Conservation (phyloP, 2,329 filamentous ascomycete species). For the Fusarium sp. region DNA sequence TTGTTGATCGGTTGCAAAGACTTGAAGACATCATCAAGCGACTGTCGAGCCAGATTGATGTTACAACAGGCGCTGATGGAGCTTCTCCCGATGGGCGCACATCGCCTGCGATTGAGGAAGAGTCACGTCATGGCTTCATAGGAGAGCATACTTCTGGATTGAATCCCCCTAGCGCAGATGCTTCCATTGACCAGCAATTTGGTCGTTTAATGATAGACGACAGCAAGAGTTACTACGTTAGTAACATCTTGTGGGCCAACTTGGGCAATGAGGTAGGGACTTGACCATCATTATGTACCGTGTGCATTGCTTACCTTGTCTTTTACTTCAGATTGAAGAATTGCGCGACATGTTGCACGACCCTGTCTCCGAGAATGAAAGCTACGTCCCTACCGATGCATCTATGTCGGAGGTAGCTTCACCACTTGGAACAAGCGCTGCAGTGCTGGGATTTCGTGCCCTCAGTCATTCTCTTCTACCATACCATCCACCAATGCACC, state of each 20-base stretch:
- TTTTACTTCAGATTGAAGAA: not conserved
- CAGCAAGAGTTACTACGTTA: slow-evolving; percentile 12
- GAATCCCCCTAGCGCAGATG: not conserved
- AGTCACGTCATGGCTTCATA: accelerated
- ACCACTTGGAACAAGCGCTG: not conserved
- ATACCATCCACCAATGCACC: not conserved
- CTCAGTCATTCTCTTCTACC: not conserved
- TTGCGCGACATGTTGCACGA: slow-evolving; percentile 2
- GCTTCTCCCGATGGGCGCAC: not conserved
- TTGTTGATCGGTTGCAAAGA: not conserved
- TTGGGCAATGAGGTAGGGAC: not conserved
- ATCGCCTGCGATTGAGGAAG: not conserved
- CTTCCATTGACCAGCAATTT: not conserved
- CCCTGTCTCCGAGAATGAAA: not conserved
- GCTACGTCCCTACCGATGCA: not conserved
- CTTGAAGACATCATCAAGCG: slow-evolving; percentile 3
- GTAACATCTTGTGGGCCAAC: slow-evolving; percentile 9
- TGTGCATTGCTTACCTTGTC: accelerated
- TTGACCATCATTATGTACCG: accelerated
- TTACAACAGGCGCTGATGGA: not conserved
- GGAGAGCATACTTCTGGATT: not conserved
- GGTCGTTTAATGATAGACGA: slow-evolving; percentile 10
- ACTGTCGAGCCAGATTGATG: not conserved
- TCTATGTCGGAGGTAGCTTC: not conserved
- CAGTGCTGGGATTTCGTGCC: not conserved